Evolutionary conservation across 306 rosid genomes (phyloP).

Genomic region (Coriaria nepalensis): DNA sequence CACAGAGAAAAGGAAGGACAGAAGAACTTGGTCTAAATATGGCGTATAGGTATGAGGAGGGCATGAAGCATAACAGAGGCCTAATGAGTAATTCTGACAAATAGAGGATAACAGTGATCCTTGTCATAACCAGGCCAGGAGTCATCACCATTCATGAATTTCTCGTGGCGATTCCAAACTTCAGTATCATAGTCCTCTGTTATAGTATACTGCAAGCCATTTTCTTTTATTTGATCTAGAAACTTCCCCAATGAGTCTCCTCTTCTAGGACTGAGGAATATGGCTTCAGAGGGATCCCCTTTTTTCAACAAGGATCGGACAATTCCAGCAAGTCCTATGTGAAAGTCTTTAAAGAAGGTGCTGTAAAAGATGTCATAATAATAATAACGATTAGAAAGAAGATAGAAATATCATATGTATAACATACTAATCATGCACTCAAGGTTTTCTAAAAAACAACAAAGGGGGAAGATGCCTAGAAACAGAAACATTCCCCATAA

Average conservation of each 20-base stretch:
- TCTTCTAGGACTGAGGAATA: slow-evolving; percentile 67
- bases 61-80: background rate
- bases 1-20: too few relatives aligned
- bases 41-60: background rate
- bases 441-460: too few relatives aligned
- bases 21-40: too few relatives aligned
- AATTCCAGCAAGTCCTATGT: slow-evolving; percentile 47
- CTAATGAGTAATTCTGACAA: slow-evolving; percentile 42
- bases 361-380: slow-evolving; percentile 34
- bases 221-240: slow-evolving; percentile 42
- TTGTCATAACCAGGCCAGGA: slow-evolving; percentile 59
- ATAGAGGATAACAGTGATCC: slow-evolving; percentile 69
- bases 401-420: slow-evolving; percentile 16
- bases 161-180: slow-evolving; percentile 52
- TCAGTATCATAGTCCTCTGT: slow-evolving; percentile 48
- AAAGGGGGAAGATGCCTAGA: too few relatives aligned
- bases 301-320: slow-evolving; percentile 41
- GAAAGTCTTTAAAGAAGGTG: slow-evolving; percentile 78
- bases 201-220: slow-evolving; percentile 41
- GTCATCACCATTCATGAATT: slow-evolving; percentile 35
- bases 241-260: slow-evolving; percentile 62
- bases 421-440: too few relatives aligned
- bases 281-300: slow-evolving; percentile 39
- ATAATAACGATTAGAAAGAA: slow-evolving; percentile 22
- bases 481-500: too few relatives aligned